phyloP scores from a whole-genome alignment of 176 grass and related monocot genomes.

The Aegilops sharonensis region DNA sequence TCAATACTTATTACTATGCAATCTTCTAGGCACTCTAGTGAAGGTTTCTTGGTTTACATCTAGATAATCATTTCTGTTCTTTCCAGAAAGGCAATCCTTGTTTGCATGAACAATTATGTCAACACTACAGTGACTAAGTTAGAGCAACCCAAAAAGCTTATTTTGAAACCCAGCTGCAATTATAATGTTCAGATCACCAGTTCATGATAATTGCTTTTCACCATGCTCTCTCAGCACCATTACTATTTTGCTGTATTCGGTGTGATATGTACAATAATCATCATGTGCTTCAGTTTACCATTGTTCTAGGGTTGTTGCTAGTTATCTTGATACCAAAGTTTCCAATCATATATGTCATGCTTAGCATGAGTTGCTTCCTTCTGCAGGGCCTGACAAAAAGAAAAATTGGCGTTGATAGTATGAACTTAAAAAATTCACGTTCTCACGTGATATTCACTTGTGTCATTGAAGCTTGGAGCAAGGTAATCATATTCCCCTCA shows the following conservation, averaged over 20 bases:
- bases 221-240: neutral
- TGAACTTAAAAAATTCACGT: conserved; percentile 95
- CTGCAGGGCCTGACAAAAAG: conserved; percentile 88
- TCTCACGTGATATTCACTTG: conserved; percentile 94
- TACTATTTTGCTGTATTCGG: neutral
- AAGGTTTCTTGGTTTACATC: neutral
- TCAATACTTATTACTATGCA: neutral
- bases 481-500: conserved; percentile 45
- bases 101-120: neutral
- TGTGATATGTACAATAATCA: neutral
- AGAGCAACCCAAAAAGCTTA: neutral
- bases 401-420: conserved; percentile 84
- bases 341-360: neutral
- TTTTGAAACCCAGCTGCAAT: neutral
- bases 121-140: neutral
- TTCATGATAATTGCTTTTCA: neutral
- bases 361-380: conserved; percentile 10
- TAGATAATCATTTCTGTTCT: neutral
- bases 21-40: neutral
- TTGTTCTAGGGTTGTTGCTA: neutral
- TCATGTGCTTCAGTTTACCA: neutral
- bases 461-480: conserved; percentile 90
- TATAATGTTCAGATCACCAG: neutral
- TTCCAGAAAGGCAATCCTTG: neutral
- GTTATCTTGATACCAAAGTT: neutral